Conservation (phyloP, 23 red algal genomes). For the Gracilariopsis chorda region DNA sequence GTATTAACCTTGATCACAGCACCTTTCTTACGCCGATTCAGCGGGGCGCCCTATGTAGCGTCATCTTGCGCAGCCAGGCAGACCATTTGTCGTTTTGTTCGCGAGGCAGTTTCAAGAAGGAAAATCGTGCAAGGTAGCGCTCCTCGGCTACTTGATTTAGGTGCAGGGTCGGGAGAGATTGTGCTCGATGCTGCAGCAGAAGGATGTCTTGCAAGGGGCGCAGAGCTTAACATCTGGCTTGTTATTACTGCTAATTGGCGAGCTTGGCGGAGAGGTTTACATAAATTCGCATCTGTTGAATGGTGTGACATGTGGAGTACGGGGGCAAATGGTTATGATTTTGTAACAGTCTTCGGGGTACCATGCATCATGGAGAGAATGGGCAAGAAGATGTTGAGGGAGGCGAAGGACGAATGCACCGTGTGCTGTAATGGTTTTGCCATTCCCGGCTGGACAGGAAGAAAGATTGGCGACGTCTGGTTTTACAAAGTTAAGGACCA, state of each 20-base stretch:
- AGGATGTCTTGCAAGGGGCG: background rate
- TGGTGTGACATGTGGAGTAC: constrained; percentile 14
- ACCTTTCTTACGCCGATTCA: constrained; percentile 20
- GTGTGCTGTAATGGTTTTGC: constrained; percentile 13
- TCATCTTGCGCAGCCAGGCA: background rate
- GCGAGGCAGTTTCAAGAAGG: too few relatives aligned
- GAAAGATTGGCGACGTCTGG: background rate
- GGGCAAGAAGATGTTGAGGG: background rate
- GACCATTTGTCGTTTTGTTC: too few relatives aligned
- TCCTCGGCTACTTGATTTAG: background rate
- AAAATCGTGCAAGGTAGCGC: too few relatives aligned
- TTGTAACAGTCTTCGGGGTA: constrained; percentile 2
- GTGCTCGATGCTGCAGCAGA: background rate
- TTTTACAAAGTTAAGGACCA: background rate
- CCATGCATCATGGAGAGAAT: constrained; percentile 24
- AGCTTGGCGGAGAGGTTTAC: background rate
- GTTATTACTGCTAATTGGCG: background rate
- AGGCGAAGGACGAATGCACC: background rate
- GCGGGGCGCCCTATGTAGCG: constrained; percentile 12
- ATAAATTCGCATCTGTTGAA: background rate
- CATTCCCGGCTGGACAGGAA: background rate
- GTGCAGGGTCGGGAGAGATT: constrained; percentile 11
- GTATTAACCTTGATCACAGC: too few relatives aligned
- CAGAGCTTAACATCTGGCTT: constrained; percentile 10
- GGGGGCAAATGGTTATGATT: background rate